Percentiles rank a stretch among this genome's conserved stretches.
Evolutionary conservation across 2,329 filamentous ascomycete species (phyloP).

Genomic region (Pseudogymnoascus verrucosus): DNA sequence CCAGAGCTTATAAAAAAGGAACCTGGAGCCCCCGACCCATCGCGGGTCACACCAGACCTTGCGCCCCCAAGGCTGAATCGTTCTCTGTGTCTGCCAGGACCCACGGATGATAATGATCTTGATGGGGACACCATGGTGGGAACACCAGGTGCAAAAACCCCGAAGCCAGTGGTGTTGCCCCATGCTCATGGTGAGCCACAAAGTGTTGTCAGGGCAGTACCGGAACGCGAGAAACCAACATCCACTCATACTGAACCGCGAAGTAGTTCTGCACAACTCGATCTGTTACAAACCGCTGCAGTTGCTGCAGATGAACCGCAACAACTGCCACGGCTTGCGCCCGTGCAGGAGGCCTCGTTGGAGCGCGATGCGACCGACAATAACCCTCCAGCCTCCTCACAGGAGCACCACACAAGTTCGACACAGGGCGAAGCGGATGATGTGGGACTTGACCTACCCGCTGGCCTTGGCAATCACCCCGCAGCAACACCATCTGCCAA

Average conservation of each 20-base stretch:
- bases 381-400: not conserved
- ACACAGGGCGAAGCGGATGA: slow-evolving; percentile 18
- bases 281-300: not conserved
- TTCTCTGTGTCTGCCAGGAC: not conserved
- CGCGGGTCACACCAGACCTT: not conserved
- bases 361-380: not conserved
- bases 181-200: not conserved
- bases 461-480: not conserved
- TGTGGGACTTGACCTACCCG: not conserved
- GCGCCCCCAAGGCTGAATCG: not conserved
- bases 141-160: not conserved
- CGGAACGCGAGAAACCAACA: not conserved
- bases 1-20: not conserved
- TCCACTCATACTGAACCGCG: not conserved
- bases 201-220: not conserved
- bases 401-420: slow-evolving; percentile 19
- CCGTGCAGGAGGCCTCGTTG: not conserved
- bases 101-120: not conserved
- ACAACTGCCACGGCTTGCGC: not conserved
- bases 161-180: not conserved
- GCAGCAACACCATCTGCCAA: not conserved
- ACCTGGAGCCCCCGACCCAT: not conserved
- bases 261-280: not conserved
- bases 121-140: not conserved
- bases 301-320: not conserved